Conservation (phyloP, 75 land plant species). For the Selaginella moellendorffii region DNA sequence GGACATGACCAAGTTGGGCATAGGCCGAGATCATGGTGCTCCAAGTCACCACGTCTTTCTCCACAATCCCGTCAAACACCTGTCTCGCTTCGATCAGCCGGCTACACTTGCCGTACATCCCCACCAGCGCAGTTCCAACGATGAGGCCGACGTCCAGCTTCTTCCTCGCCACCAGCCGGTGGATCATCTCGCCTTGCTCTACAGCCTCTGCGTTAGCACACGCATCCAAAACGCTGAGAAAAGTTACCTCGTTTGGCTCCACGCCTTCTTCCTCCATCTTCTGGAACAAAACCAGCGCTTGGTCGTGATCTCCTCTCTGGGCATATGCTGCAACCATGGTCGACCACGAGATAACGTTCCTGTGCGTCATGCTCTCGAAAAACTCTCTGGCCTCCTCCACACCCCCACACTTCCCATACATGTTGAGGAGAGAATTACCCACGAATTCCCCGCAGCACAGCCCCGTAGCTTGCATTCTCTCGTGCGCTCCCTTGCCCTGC, state of each 20-base stretch:
- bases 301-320: too few species aligned
- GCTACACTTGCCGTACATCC: slow-evolving; percentile 31
- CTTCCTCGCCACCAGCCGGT: slow-evolving; percentile 29
- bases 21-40: slow-evolving; percentile 36
- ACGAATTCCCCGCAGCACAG: too few species aligned
- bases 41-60: slow-evolving; percentile 33
- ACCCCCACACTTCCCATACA: too few species aligned
- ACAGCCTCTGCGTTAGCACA: slow-evolving; percentile 13
- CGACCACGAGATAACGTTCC: too few species aligned
- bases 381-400: too few species aligned
- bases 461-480: too few species aligned
- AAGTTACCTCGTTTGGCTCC: neutral
- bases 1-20: slow-evolving; percentile 28
- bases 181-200: slow-evolving; percentile 35
- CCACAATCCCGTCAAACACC: slow-evolving; percentile 25
- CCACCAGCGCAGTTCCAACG: slow-evolving; percentile 33
- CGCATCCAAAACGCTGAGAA: neutral
- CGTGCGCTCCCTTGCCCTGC: too few species aligned
- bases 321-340: too few species aligned
- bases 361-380: too few species aligned
- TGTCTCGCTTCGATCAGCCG: slow-evolving; percentile 15
- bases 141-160: slow-evolving; percentile 29
- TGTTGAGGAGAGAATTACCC: too few species aligned
- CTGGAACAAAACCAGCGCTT: slow-evolving; percentile 28
- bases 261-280: slow-evolving; percentile 25